Base-by-base conservation (phyloP, 768 basidiomycete species). In the Phanerochaete sordida region DNA sequence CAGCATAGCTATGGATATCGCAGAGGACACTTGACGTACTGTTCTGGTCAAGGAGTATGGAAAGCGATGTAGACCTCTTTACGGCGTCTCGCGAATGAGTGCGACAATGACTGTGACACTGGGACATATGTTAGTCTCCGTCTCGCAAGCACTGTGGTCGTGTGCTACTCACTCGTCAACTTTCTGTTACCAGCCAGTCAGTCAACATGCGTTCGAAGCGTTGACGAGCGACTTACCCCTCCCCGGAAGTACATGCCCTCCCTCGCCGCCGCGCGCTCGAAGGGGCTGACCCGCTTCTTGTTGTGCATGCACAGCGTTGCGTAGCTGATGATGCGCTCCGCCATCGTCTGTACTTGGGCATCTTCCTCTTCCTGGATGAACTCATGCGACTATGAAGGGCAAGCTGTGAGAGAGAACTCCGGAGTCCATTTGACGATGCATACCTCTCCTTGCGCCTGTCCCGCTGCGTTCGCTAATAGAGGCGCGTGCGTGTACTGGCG, bases 71-170 rank as follows among this genome's bases (percentile, higher is more conserved):
- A n/a, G 44, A 19, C 33, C n/a, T 6, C 19, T 33, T 24, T 68
- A 88, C 61, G 74, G 72, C 3, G 81, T 83, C 70, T 92, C 90
- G 28, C 82, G 81, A 53, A 90, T 85, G 35, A 91, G 75, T 16
- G 81, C 84, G 43, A 88, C 84, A 28, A 90, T 73, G 19, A 90
- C 84, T 0, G 89, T 90, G 13, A 90, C 87, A 66, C 90, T 91
- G 58, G 5, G 48, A 59, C 26, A 35, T 26, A 45, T 21, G 23
- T 45, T 53, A 55, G 19, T 50, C 58, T 31, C 16, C 9, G 58
- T 13, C 26, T 53, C 28, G n/a, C 56, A 48, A 23, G 56, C n/a
- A 26, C 45, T n/a, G n/a, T n/a, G n/a, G n/a, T 27, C n/a, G 24
- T 9, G 54, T 21, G 9, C 11, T 5, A 74, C 88, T 72, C 65